Base-by-base conservation (phyloP, 1,284 basidiomycete species). In the Trametes polyzona region DNA sequence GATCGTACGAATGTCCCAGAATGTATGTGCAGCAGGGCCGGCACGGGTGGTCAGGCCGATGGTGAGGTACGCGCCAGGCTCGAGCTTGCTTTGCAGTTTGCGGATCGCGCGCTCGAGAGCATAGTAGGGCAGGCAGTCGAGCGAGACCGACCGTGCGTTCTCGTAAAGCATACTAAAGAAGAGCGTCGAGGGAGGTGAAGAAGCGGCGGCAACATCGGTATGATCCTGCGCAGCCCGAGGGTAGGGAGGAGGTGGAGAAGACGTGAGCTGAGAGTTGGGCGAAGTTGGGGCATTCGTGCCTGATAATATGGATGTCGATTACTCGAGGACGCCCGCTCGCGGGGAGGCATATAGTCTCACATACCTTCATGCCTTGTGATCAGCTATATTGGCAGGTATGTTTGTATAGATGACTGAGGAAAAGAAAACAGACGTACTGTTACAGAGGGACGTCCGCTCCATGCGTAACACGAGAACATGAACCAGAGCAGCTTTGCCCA, bases 41-140 rank as follows among this genome's bases (percentile, higher is more conserved):
- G 67, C 65, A 29, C 73, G 59, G 26, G 72, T 71, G 6, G 75
- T 75, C 59, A 78, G 74, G 26, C 74, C 73, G 57, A 79, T 61
- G 0, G 63, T 67, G 4, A 71, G 63, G 16, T 57, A 52, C 12
- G 66, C 40, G 17, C 69, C 71, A 17, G 64, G 43, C 4, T 50
- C 43, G 26, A 73, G 65, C 10, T 63, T 61, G 17, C 44, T 14
- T 51, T 74, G 66, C 52, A 78, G 65, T 7, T 53, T 52, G 8
- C 60, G 64, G 16, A 76, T 61, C 47, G 61, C 61, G 0, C 50
- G 8, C 29, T 62, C 54, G 17, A 66, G 54, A 1, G 47, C 42
- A 9, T 47, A 44, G 24, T 56, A 53, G 11, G 61, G 61, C n/a
- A 65, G 46, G 16, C 49, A 54, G 54, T 65, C 65, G 2, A 65